Evolutionary conservation across 805 yeast species (phyloP).

Genomic region (Saccharomyces eubayanus): DNA sequence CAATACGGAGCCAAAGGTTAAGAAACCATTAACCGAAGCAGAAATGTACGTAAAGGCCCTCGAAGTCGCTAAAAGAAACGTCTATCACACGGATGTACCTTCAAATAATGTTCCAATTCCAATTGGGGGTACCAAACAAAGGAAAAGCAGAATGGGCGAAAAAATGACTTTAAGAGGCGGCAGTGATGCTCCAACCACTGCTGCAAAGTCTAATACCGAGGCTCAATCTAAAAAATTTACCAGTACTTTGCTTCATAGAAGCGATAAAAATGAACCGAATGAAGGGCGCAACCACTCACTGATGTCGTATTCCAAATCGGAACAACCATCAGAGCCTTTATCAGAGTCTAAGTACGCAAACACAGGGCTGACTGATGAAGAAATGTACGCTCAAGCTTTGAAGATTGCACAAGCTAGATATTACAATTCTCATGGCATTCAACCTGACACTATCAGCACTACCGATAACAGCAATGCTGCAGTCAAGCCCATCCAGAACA

Average conservation of each 20-base stretch:
- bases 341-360: not conserved
- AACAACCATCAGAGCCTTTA: not conserved
- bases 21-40: constrained; percentile 24
- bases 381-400: constrained; percentile 50
- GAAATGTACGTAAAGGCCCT: constrained; percentile 50
- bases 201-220: not conserved
- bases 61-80: constrained; percentile 47
- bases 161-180: constrained; percentile 17
- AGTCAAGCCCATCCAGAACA: not conserved
- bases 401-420: constrained; percentile 45
- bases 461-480: not conserved
- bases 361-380: constrained; percentile 33
- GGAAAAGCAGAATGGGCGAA: constrained; percentile 18
- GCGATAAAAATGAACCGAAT: constrained; percentile 1
- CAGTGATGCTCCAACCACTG: not conserved
- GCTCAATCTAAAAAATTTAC: not conserved
- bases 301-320: not conserved
- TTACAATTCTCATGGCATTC: constrained; percentile 7
- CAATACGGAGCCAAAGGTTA: constrained; percentile 3
- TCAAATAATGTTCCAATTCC: not conserved
- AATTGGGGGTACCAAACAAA: not conserved
- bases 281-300: not conserved
- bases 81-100: constrained; percentile 38
- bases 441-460: not conserved
- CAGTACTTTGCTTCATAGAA: constrained; percentile 5